Conservation (phyloP, 2,329 filamentous ascomycete genomes). For the Monilinia polystroma region DNA sequence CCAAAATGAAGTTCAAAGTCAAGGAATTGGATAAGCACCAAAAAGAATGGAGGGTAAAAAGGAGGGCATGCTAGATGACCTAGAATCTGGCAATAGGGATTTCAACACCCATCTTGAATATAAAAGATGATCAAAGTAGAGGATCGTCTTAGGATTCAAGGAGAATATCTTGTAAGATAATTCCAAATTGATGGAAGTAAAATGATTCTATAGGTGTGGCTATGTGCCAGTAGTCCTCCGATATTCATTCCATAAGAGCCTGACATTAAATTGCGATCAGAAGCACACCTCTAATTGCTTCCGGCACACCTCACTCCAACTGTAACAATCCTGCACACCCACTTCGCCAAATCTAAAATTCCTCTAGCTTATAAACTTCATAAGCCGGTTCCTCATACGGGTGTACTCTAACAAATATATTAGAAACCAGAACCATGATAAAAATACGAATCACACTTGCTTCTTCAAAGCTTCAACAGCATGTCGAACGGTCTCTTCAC, state of each 20-base stretch:
- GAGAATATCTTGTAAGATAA: no score
- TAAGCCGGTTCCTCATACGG: constrained; percentile 54
- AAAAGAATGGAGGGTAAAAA: no score
- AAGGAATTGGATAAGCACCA: no score
- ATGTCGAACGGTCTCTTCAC: constrained; percentile 53
- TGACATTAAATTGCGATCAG: background rate
- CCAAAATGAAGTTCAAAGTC: no score
- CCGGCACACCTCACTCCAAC: background rate
- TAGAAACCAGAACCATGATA: constrained; percentile 20
- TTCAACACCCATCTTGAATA: no score
- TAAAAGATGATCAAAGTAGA: no score
- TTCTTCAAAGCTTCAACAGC: constrained; percentile 64
- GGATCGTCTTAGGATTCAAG: no score
- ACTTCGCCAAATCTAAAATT: constrained; percentile 35
- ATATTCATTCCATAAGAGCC: background rate
- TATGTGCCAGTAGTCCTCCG: no score
- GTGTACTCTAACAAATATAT: constrained; percentile 41
- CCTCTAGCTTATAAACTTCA: constrained; percentile 50
- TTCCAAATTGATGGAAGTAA: no score
- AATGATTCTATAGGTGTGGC: no score
- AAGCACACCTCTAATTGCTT: background rate
- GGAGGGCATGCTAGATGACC: no score
- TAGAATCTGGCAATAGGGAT: no score
- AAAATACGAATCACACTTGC: constrained; percentile 45
- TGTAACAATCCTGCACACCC: background rate